Evolutionary conservation across 2,329 filamentous ascomycete genomes (phyloP).

Genomic region (Pyrenochaeta sp.): DNA sequence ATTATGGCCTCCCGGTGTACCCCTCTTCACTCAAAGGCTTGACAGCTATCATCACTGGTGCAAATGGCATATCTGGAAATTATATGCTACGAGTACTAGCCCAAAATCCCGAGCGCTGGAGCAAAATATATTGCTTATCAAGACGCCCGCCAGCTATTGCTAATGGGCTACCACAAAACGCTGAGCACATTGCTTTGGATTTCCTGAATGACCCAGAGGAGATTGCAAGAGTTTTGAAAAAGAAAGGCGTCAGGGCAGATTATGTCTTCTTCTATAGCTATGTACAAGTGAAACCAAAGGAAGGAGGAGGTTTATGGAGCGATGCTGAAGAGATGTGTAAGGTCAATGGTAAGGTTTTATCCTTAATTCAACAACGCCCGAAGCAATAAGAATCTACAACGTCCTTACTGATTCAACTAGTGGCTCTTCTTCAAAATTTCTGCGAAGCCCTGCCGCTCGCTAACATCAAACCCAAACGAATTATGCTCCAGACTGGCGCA

Average conservation of each 20-base stretch:
- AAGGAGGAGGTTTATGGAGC: constrained; percentile 57
- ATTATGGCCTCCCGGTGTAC: constrained; percentile 60
- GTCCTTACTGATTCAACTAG: constrained; percentile 10
- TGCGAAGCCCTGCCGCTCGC: constrained; percentile 54
- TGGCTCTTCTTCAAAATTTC: constrained; percentile 58
- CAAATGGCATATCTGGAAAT: constrained; percentile 64
- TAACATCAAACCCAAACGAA: constrained; percentile 55
- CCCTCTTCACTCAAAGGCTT: constrained; percentile 53
- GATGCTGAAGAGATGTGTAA: constrained; percentile 60
- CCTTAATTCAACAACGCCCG: too few relatives aligned
- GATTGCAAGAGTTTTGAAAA: constrained; percentile 47
- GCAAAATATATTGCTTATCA: constrained; percentile 61
- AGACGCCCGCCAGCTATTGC: constrained; percentile 56
- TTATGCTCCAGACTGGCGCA: constrained; percentile 61
- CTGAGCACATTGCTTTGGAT: constrained; percentile 55
- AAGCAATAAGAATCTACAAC: too few relatives aligned
- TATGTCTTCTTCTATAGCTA: constrained; percentile 66
- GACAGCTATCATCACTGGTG: constrained; percentile 62
- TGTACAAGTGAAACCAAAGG: constrained; percentile 59
- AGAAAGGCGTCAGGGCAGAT: constrained; percentile 48
- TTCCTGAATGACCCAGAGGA: constrained; percentile 50
- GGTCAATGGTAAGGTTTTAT: constrained; percentile 50
- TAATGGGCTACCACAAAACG: constrained; percentile 45
- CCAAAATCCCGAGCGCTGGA: constrained; percentile 59
- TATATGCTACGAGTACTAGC: constrained; percentile 61